Evolutionary conservation across 2,329 filamentous ascomycete genomes (phyloP).

Genomic region (Aspergillus clavatus): DNA sequence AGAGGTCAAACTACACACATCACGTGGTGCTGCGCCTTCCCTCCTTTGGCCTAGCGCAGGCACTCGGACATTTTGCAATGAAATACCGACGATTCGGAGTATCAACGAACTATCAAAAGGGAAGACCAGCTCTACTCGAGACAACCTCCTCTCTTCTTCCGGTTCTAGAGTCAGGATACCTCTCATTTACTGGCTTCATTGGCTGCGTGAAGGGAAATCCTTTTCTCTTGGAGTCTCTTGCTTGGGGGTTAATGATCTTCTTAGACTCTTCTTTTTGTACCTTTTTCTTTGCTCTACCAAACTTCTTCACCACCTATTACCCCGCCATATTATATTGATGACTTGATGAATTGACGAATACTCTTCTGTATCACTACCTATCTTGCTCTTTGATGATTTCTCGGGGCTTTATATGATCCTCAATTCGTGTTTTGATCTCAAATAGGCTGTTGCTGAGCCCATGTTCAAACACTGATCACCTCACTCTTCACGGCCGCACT

Average conservation of each 20-base stretch:
- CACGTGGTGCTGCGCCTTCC: constrained; percentile 19
- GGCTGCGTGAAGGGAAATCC: background rate
- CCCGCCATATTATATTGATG: constrained; percentile 27
- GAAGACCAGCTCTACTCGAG: constrained; percentile 9
- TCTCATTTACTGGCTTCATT: background rate
- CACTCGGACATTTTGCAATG: constrained; percentile 11
- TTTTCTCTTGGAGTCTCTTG: background rate
- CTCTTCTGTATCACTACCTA: constrained; percentile 31
- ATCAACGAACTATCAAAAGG: constrained; percentile 12
- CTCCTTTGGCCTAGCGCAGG: constrained; percentile 13
- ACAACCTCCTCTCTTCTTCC: constrained; percentile 1
- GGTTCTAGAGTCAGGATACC: constrained; percentile 3
- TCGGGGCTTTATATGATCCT: constrained; percentile 11
- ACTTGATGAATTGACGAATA: constrained; percentile 41
- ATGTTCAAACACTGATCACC: constrained; percentile 1
- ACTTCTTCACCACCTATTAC: constrained; percentile 13
- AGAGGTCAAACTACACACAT: constrained; percentile 8
- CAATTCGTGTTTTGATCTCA: constrained; percentile 8
- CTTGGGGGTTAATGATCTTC: constrained; percentile 10
- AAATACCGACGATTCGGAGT: constrained; percentile 16
- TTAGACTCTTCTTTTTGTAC: constrained; percentile 3
- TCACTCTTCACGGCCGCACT: constrained; percentile 14
- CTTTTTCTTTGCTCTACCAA: constrained; percentile 8
- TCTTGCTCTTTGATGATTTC: constrained; percentile 12
- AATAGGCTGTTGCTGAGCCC: background rate